phyloP scores from a whole-genome alignment of 2,329 filamentous ascomycete genomes.

The Paecilomyces sp. region DNA sequence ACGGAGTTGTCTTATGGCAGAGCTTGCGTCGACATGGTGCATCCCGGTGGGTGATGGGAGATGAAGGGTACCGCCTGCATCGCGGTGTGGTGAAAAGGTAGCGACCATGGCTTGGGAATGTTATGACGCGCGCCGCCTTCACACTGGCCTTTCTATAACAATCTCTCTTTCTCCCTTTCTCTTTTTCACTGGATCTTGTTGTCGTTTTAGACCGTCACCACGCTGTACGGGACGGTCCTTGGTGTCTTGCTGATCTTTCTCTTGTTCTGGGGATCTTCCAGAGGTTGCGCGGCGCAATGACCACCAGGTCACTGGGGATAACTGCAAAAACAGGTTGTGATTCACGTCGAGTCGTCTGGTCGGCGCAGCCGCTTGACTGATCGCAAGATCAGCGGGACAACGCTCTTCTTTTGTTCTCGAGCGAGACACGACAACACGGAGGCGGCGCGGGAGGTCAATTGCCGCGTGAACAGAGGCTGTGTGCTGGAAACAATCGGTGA shows the following conservation, averaged over 20 bases:
- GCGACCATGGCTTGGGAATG: constrained; percentile 33
- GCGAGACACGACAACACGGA: background rate
- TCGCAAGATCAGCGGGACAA: background rate
- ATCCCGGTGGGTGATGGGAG: constrained; percentile 78
- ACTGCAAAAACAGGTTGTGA: background rate
- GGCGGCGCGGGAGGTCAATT: background rate
- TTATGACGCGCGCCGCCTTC: background rate
- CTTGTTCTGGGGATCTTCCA: background rate
- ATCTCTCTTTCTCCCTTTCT: background rate
- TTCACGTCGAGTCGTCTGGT: background rate
- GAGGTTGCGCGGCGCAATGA: background rate
- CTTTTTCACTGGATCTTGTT: background rate
- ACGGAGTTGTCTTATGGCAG: constrained; percentile 73
- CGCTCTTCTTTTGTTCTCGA: background rate
- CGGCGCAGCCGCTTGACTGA: background rate
- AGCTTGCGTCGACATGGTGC: constrained; percentile 74
- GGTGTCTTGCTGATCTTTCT: background rate
- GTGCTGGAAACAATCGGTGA: constrained; percentile 5
- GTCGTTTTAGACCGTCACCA: background rate
- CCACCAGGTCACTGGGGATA: background rate
- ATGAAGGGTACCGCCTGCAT: constrained; percentile 69
- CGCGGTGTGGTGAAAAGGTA: constrained; percentile 43
- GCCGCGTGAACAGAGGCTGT: constrained; percentile 6
- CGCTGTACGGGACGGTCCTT: background rate
- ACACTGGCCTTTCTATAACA: background rate